Conservation (phyloP, 768 basidiomycete species). For the Termitomyces sp. region DNA sequence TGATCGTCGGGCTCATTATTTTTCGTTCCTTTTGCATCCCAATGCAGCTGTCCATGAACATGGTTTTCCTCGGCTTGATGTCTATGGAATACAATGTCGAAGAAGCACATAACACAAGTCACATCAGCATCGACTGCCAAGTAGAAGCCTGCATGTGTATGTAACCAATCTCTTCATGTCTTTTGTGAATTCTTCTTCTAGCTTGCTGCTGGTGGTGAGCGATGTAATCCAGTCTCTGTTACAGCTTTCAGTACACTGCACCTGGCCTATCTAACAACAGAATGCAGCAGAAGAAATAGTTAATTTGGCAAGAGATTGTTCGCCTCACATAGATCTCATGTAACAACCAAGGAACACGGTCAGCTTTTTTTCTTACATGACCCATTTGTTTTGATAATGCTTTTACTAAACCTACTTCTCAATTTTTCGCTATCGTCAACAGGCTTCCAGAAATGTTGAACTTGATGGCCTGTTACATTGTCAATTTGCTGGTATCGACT, state of each 20-base stretch:
- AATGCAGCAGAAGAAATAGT: conserved; percentile 50
- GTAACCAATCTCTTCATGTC: conserved; percentile 15
- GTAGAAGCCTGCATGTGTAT: conserved; percentile 46
- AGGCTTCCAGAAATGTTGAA: conserved; percentile 45
- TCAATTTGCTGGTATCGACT: conserved; percentile 46
- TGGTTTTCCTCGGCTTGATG: conserved; percentile 27
- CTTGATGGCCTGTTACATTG: conserved; percentile 55
- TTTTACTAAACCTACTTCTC: conserved; percentile 31
- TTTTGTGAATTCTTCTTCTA: conserved; percentile 15
- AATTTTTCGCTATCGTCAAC: conserved; percentile 48
- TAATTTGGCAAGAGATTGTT: conserved; percentile 44
- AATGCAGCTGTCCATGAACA: conserved; percentile 25
- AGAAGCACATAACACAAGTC: conserved; percentile 43
- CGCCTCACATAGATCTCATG: conserved; percentile 39
- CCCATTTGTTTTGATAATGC: background rate
- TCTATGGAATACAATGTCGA: conserved; percentile 26
- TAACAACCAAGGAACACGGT: conserved; percentile 58
- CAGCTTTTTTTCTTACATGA: conserved; percentile 10
- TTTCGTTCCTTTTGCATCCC: conserved; percentile 11
- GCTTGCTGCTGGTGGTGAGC: conserved; percentile 50
- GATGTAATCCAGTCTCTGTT: conserved; percentile 55
- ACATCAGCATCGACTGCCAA: conserved; percentile 33
- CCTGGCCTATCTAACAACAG: conserved; percentile 50
- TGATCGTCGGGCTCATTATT: conserved; percentile 3
- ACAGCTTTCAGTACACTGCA: conserved; percentile 50